Conservation (phyloP, 2,329 filamentous ascomycete genomes). For the Penicillium sp. region DNA sequence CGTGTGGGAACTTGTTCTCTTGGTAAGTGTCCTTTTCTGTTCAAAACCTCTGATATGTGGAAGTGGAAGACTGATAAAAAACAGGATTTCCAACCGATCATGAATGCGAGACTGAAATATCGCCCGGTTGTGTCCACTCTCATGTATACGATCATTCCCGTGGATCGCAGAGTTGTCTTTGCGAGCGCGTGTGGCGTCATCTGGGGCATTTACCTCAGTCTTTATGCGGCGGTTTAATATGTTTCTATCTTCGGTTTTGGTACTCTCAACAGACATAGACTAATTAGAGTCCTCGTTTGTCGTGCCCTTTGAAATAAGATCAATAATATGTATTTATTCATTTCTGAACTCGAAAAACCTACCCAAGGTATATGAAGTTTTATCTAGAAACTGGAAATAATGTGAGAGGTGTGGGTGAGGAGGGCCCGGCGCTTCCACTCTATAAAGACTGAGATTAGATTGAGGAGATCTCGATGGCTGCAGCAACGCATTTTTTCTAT, state of each 20-base stretch:
- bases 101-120: constrained; percentile 68
- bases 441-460: too few relatives aligned
- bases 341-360: too few relatives aligned
- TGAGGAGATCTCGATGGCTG: too few relatives aligned
- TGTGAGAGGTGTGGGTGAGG: too few relatives aligned
- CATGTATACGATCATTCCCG: constrained; percentile 70
- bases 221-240: constrained; percentile 50
- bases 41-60: neutral
- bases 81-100: constrained; percentile 62
- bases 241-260: neutral
- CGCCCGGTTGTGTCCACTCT: constrained; percentile 69
- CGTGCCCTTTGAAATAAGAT: neutral
- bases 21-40: constrained; percentile 26
- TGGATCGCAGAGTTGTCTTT: constrained; percentile 67
- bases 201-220: constrained; percentile 74
- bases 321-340: neutral
- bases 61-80: neutral
- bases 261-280: constrained; percentile 2
- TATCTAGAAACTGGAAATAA: too few relatives aligned
- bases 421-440: too few relatives aligned
- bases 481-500: too few relatives aligned
- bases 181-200: constrained; percentile 69
- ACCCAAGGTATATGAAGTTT: too few relatives aligned
- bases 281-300: neutral
- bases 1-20: constrained; percentile 29